Evolutionary conservation across 208 protist species (phyloP), one percentile per base, ranked within the genome.

Genomic region (Sergeia podlipaevii): DNA sequence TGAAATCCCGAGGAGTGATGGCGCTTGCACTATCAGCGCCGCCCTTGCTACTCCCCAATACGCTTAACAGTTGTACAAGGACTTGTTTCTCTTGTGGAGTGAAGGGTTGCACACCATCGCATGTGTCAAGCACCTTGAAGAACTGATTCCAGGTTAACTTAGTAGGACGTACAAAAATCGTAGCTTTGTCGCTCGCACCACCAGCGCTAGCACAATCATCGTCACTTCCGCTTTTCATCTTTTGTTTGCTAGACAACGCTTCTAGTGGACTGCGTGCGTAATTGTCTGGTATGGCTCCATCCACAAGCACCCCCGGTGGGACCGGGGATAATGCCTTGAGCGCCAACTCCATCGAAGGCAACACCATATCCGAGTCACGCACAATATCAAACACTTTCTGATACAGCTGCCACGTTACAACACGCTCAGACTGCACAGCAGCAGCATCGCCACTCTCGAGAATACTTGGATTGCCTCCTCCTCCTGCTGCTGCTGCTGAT

Each of bases 361-460:
- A 28, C 26, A 81, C 65, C 26, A 7, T 43, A 29, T 87, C 74
- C n/a, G 53, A 67, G 52, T 87, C 83, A 5, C 41, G 68, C 46
- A 91, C 64, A 15, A 91, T 53, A 44, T 91, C 79, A 55, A 91
- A 76, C 15, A 87, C 21, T 26, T 75, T 85, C 41, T 82, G 62
- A 43, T 83, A 91, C 13, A 74, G 67, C 29, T 83, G 73, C 75
- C 78, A 91, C 28, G 67, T 68, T 29, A 85, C 55, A 24, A 53
- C 33, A 18, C 46, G 20, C 10, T 54, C 50, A 37, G n/a, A n/a
- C 17, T 18, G 39, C 11, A 5, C 26, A 33, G 20, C n/a, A 7
- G 13, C 15, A 15, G 23, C 13, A 27, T 43, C 0, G 4, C 26
- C 23, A 28, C 27, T 29, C 13, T 36, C 10, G 29, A 23, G 8